These are phyloP conservation scores for Saccharomyces pastorianus DNA, from an alignment of 1,139 yeast species.

Conservation along the genomic window DNA sequence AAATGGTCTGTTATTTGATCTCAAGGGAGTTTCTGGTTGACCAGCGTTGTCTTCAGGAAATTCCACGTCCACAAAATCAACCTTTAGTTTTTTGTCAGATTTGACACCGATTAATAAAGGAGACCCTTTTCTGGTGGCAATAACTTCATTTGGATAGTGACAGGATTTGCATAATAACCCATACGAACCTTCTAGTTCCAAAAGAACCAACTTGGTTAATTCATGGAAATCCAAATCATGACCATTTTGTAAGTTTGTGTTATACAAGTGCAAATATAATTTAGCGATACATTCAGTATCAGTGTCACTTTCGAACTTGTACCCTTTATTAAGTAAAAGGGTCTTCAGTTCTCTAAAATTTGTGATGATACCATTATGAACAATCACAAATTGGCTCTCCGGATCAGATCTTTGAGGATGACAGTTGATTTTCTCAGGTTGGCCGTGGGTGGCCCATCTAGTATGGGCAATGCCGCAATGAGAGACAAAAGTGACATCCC, in stretches of 20 bases:
- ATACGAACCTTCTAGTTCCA: slow-evolving; percentile 94
- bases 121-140: slow-evolving; percentile 97
- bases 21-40: slow-evolving; percentile 32
- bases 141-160: slow-evolving; percentile 91
- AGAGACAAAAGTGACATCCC: slow-evolving; percentile 59
- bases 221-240: slow-evolving; percentile 78
- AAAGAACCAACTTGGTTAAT: slow-evolving; percentile 83
- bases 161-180: slow-evolving; percentile 87
- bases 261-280: slow-evolving; percentile 84
- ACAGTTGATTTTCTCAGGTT: slow-evolving; percentile 76
- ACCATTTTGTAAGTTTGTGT: slow-evolving; percentile 60
- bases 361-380: slow-evolving; percentile 97
- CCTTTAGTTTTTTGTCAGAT: slow-evolving; percentile 89
- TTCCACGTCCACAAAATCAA: slow-evolving; percentile 97
- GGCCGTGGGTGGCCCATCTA: slow-evolving; percentile 99
- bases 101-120: slow-evolving; percentile 96
- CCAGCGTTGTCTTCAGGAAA: slow-evolving; percentile 57
- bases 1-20: slow-evolving; percentile 9
- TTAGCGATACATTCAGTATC: slow-evolving; percentile 98
- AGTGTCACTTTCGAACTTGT: slow-evolving; percentile 81
- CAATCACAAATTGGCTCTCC: slow-evolving; percentile 76
- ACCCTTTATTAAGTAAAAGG: slow-evolving; percentile 71
- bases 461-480: slow-evolving; percentile 98
- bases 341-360: slow-evolving; percentile 87
- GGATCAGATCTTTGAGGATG: slow-evolving; percentile 94